Base-by-base conservation (phyloP, 192 early-diverging fungal species). In the Linnemannia schmuckeri region DNA sequence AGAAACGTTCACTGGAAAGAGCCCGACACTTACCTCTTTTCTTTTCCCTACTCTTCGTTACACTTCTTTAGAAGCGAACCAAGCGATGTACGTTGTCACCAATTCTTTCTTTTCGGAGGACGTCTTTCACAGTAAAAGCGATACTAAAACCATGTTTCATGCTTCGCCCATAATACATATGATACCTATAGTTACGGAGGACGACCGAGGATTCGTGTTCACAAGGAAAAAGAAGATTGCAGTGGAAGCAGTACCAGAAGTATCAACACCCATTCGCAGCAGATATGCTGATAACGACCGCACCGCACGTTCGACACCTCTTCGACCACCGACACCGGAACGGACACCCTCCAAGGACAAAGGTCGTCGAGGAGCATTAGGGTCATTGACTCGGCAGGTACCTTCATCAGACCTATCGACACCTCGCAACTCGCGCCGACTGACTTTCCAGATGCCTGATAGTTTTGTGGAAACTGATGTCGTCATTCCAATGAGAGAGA, bases 191-290 rank as follows among this genome's bases (percentile, higher is more conserved):
- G 85, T 81, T 40, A 81, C 75, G 2, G 85, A 87, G 41, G 85
- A 87, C 15, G 85, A 87, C n/a, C 75, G 85, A 9, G 85, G 85
- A 69, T 87, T 87, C 33, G 76, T 87, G 17, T 87, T 87, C 41
- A 78, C 76, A 10, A 81, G 85, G 54, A 87, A 81, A 75, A 77
- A 70, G 75, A 54, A 40, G 4, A 41, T 63, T 6, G 70, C 76
- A 33, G 38, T 72, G 18, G 75, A 40, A 47, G 24, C 70, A 18
- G 55, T 40, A 9, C 41, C 35, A 17, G 47, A 33, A 17, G 37
- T 37, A 0, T 44, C 33, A 38, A n/a, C 44, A 33, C 18, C 66
- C 61, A 68, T n/a, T 40, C 20, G 33, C 35, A 1, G 33, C 47
- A 37, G 55, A 47, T 52, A 71, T 30, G 42, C 33, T 74, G 12